Base-by-base conservation (phyloP, 192 early-diverging fungal species). In the Coemansia sp. region DNA sequence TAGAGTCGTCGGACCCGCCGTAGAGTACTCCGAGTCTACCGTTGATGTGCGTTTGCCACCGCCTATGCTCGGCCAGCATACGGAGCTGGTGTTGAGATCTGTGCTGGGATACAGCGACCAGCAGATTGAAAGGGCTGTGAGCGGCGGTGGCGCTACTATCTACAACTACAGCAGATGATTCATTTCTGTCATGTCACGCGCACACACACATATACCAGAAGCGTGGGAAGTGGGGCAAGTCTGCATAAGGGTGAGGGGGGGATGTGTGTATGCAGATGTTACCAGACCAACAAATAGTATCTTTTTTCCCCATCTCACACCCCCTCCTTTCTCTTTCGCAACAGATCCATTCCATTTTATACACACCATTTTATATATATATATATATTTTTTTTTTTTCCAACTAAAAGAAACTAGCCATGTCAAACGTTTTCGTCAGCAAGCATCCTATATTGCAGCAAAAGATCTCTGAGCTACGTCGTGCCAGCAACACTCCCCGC, bases 1-100 rank as follows among this genome's bases (percentile, higher is more conserved):
- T 60, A 91, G 88, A 66, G 46, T 97, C 27, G 86, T 90, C 0
- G 93, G 91, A 51, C 77, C 76, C 3, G 69, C 96, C 1, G 92
- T 95, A 21, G 90, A 92, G 79, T 98, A 90, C 67, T 90, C 87
- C 38, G 84, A 84, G 2, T 90, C 87, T 0, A 75, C 84, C 12
- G 87, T 87, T 17, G 86, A 70, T 25, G 89, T 95, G 59, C 74
- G 93, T 19, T 51, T 85, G 19, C 89, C 94, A 6, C 95, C 96
- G 17, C 94, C 94, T 17, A 74, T 87, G 61, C 80, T 97, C 14
- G 96, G 95, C 38, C 87, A 97, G 69, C 95, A 98, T 80, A 97
- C 94, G 6, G 78, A 85, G n/a, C 88, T 93, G 38, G 84, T 98
- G 17, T 76, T 98, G 66, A 63, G 39, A 21, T 64, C 76, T 1